Conservation (phyloP, 495 filamentous ascomycete species). For the Tuber magnatum region DNA sequence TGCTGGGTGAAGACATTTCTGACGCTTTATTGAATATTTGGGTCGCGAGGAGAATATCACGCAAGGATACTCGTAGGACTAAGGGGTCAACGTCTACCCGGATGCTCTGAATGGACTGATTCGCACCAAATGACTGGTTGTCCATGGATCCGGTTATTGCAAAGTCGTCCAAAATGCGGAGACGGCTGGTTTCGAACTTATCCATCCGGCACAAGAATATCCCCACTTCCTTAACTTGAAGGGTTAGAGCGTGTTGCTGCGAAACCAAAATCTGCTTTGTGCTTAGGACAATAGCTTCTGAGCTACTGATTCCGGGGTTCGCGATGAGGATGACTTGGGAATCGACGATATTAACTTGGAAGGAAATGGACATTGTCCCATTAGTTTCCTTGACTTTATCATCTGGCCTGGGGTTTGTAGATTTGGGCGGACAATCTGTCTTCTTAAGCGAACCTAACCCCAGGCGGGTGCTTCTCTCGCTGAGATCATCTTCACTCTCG, state of each 20-base stretch:
- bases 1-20: constrained; percentile 59
- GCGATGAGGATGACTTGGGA: constrained; percentile 93
- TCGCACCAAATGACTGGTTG: constrained; percentile 55
- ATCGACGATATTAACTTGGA: constrained; percentile 87
- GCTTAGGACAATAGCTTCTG: constrained; percentile 90
- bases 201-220: constrained; percentile 99
- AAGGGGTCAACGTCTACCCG: constrained; percentile 83
- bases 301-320: constrained; percentile 78
- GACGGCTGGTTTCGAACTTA: constrained; percentile 73
- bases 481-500: constrained; percentile 26
- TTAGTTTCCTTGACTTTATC: constrained; percentile 4
- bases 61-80: constrained; percentile 82
- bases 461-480: constrained; percentile 13
- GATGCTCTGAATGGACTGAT: constrained; percentile 65
- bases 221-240: constrained; percentile 85
- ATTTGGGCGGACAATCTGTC: constrained; percentile 7
- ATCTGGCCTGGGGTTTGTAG: background rate
- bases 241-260: constrained; percentile 84
- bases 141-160: constrained; percentile 85
- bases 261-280: constrained; percentile 90
- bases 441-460: constrained; percentile 7
- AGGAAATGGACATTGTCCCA: constrained; percentile 65
- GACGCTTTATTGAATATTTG: constrained; percentile 91
- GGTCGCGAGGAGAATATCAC: constrained; percentile 87
- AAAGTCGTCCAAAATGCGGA: constrained; percentile 93